Base-by-base conservation (phyloP, 768 basidiomycete species). In the Nidularia pulvinata region DNA sequence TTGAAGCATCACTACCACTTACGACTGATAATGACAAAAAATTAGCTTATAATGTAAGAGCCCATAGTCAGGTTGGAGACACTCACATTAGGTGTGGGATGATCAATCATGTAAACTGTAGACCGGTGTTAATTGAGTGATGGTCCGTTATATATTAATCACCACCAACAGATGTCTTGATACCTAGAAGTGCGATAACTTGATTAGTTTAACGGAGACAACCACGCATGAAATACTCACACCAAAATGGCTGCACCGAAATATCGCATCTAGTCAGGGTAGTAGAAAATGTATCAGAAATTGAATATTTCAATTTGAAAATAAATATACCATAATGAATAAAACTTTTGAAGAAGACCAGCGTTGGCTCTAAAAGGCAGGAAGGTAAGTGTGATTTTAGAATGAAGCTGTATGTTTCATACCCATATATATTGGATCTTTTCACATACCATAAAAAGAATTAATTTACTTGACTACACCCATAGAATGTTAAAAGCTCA, bases 361-460 rank as follows among this genome's bases (percentile, higher is more conserved):
- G 16, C 48, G 52, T 45, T 53, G 57, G 10, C 50, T 59, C 63
- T 66, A 30, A 6, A 46, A 33, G 9, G 37, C 37, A 46, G 7
- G 50, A 22, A 22, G 35, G 48, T 50, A 16, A 16, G 37, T 34
- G n/a, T 32, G 14, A 1, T 16, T 47, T 19, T 5, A 10, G 3
- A 30, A 48, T 19, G 4, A 49, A 4, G 6, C 9, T 6, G 22
- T 46, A 46, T 14, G 13, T 46, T 30, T 37, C 61, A 11, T 4
- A 62, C 63, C 63, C 63, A 65, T 16, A 62, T 59, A n/a, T 59
- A 56, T 49, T 65, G 55, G 7, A 62, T 52, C 63, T 65, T n/a
- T 25, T 25, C 9, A 25, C 45, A 46, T 11, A 10, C 22, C 30
- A 35, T 30, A 51, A 45, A 30, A 9, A 53, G 16, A 39, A 39